These are phyloP conservation scores for Cladophialophora chaetospira DNA, from an alignment of 2,329 filamentous ascomycete species.

Conservation along the genomic window DNA sequence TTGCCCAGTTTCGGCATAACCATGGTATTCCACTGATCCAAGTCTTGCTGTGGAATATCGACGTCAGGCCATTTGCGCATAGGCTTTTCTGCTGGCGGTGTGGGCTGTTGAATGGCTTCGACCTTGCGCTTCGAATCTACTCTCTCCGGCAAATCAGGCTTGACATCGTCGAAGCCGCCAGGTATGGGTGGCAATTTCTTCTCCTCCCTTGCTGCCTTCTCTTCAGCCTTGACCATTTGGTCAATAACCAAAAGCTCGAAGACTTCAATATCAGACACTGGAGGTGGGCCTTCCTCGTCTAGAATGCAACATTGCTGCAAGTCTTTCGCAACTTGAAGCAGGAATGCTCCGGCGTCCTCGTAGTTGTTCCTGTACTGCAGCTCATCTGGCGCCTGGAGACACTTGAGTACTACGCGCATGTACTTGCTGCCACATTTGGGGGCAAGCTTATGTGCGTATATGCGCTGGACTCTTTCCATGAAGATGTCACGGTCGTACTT, in stretches of 20 bases:
- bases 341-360: constrained; percentile 31
- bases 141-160: constrained; percentile 17
- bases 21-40: constrained; percentile 61
- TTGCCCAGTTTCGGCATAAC: constrained; percentile 61
- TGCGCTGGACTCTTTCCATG: constrained; percentile 63
- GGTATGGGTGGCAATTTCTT: constrained; percentile 7
- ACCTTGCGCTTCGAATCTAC: constrained; percentile 25
- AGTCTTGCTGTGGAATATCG: constrained; percentile 57
- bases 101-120: constrained; percentile 18
- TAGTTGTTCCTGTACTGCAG: constrained; percentile 30
- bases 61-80: constrained; percentile 51
- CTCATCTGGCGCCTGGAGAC: constrained; percentile 57
- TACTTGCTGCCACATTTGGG: constrained; percentile 66
- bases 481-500: constrained; percentile 65
- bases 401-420: constrained; percentile 63
- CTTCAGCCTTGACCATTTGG: constrained; percentile 31
- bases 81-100: constrained; percentile 26
- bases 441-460: constrained; percentile 63
- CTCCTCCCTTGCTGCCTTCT: constrained; percentile 15
- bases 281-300: constrained; percentile 33
- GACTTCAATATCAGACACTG: constrained; percentile 31
- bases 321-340: constrained; percentile 32
- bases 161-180: constrained; percentile 2
- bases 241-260: constrained; percentile 33
- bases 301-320: constrained; percentile 31